phyloP scores from a whole-genome alignment of 169 alveolate genomes.

The Plasmodium vivax region DNA sequence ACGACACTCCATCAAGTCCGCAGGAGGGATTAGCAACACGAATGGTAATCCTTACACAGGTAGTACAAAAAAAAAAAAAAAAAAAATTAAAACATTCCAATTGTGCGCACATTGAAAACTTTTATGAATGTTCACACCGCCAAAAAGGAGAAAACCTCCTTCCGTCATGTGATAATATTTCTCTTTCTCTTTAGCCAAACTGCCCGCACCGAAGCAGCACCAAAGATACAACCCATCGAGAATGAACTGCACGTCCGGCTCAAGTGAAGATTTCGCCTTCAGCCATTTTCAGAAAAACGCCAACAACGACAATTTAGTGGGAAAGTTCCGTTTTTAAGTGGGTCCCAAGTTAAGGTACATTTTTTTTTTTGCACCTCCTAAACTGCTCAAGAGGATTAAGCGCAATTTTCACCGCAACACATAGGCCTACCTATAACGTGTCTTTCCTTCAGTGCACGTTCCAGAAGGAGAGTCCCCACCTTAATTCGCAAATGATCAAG shows the following conservation, averaged over 20 bases:
- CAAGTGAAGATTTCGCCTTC: slow-evolving; percentile 53
- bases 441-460: neutral
- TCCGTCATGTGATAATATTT: neutral
- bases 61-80: neutral
- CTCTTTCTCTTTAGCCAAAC: slow-evolving; percentile 1
- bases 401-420: neutral
- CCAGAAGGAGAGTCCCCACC: neutral
- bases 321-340: slow-evolving; percentile 3
- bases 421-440: neutral
- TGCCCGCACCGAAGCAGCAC: neutral
- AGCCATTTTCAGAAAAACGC: slow-evolving; percentile 67
- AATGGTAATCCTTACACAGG: neutral
- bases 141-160: neutral
- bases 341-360: neutral
- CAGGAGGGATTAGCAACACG: neutral
- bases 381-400: neutral
- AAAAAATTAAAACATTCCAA: neutral
- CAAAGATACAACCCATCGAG: neutral
- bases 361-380: neutral
- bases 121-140: neutral
- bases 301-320: slow-evolving; percentile 44
- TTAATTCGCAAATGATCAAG: neutral
- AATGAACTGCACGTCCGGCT: neutral
- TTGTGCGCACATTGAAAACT: neutral
- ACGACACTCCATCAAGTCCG: neutral